phyloP scores from a whole-genome alignment of 441 rosid species.

The Erodium moschatum region DNA sequence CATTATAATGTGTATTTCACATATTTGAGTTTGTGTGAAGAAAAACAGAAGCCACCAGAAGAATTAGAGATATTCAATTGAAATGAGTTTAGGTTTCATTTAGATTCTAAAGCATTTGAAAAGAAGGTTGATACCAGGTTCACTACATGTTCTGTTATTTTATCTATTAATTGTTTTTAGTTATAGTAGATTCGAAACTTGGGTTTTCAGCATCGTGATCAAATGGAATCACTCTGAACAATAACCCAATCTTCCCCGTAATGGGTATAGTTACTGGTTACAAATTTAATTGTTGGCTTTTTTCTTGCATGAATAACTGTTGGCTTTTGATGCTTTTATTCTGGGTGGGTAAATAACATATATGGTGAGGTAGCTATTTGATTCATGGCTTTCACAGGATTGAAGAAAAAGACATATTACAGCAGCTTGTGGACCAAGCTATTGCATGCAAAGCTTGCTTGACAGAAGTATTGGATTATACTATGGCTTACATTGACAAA shows the following conservation, averaged over 20 bases:
- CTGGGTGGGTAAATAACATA: neutral
- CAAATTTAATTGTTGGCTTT: neutral
- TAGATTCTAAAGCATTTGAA: neutral
- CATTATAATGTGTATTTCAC: conserved; percentile 3
- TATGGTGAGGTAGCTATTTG: neutral
- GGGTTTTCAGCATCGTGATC: neutral
- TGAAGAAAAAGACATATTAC: conserved; percentile 40
- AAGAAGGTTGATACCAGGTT: neutral
- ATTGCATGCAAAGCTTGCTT: conserved; percentile 34
- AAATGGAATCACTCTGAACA: neutral
- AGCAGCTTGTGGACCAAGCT: conserved; percentile 40
- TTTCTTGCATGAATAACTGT: neutral
- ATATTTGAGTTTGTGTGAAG: neutral
- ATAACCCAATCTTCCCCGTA: neutral
- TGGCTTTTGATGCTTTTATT: neutral
- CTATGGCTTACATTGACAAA: conserved; percentile 28
- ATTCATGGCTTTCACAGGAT: conserved; percentile 35
- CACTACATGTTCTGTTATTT: neutral
- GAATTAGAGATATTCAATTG: neutral
- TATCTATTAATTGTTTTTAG: neutral
- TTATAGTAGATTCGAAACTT: conserved; percentile 1
- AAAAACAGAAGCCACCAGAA: neutral
- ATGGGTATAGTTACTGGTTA: neutral
- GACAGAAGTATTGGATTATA: conserved; percentile 37
- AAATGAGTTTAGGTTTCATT: neutral